These are phyloP conservation scores for Penicillium sp. DNA, from an alignment of 2,329 filamentous ascomycete genomes.

Conservation along the genomic window DNA sequence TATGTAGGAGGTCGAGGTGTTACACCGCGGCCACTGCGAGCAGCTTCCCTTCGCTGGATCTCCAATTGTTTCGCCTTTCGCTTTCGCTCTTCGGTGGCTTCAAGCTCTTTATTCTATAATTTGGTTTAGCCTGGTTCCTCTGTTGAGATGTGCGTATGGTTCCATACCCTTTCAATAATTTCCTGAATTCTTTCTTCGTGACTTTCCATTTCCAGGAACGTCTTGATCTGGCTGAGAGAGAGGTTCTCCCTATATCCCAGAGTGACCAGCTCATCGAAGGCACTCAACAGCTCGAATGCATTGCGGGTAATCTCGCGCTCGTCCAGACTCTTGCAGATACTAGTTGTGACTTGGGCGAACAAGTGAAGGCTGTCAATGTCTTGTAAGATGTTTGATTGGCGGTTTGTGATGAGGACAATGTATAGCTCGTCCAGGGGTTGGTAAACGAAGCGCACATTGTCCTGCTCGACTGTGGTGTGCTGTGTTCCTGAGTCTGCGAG, in stretches of 20 bases:
- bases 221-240: slow-evolving; percentile 95
- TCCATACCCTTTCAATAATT: slow-evolving; percentile 79
- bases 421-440: slow-evolving; percentile 98
- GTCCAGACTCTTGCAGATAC: slow-evolving; percentile 92
- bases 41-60: slow-evolving; percentile 95
- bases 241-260: slow-evolving; percentile 95
- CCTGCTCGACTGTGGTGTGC: slow-evolving; percentile 97
- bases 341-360: slow-evolving; percentile 94
- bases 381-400: slow-evolving; percentile 98
- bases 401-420: slow-evolving; percentile 99
- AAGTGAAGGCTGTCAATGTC: slow-evolving; percentile 98
- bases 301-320: slow-evolving; percentile 93
- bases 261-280: slow-evolving; percentile 95
- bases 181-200: slow-evolving; percentile 99
- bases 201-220: slow-evolving; percentile 98
- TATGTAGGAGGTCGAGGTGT: slow-evolving; percentile 75
- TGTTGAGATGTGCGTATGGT: not conserved
- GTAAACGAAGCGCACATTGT: slow-evolving; percentile 99
- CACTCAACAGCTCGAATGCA: slow-evolving; percentile 92
- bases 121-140: slow-evolving; percentile 19
- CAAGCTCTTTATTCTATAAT: slow-evolving; percentile 88
- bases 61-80: slow-evolving; percentile 97
- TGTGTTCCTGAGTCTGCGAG: slow-evolving; percentile 93
- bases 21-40: slow-evolving; percentile 65
- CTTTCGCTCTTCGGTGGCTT: slow-evolving; percentile 97